Evolutionary conservation across 2,329 filamentous ascomycete genomes (phyloP), one percentile per base, ranked within the genome.

Genomic region (Neonectria sp.): DNA sequence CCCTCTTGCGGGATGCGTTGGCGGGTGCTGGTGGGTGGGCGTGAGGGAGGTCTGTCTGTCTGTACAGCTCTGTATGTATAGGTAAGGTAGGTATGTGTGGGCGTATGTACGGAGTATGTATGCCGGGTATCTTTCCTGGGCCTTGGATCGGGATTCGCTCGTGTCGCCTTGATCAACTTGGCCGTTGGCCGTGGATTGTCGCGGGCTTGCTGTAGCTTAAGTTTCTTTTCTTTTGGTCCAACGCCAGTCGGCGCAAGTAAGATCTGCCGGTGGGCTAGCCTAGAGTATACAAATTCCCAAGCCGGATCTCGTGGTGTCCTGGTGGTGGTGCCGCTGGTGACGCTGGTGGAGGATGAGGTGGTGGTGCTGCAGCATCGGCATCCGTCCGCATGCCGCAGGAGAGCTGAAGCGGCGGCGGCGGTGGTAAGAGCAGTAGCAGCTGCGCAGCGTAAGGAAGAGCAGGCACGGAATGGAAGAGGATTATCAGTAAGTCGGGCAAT

Each of bases 291-390:
- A 56, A 74, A 71, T 75, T 65, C 70, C 68, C 15, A 55, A 70
- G 63, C 65, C 46, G 69, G 73, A 71, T 66, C 70, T 70, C 66
- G 64, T 73, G 70, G 60, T 68, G 60, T 62, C 62, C 60, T 70
- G 63, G 60, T 71, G 63, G 71, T 68, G 68, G 66, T 68, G 62
- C 61, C 64, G 69, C 48, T 63, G 63, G 63, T 52, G 69, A 67
- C 66, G 60, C 46, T 70, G 57, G 62, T 68, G 65, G 66, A 65
- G 57, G 68, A 71, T 45, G 61, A 55, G 55, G 60, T 72, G 66
- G 73, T 74, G 71, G 63, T 69, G 71, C 60, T 60, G 65, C 37
- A 64, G 56, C 60, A 60, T 40, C 66, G 73, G 55, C 71, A 72
- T 57, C 59, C 59, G 59, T 67, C 64, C 45, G 55, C 65, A 67